A percentile compares a stretch with the other conserved stretches of the same genome.
phyloP scores from a whole-genome alignment of 805 yeast species.

The Debaryomyces maramus region DNA sequence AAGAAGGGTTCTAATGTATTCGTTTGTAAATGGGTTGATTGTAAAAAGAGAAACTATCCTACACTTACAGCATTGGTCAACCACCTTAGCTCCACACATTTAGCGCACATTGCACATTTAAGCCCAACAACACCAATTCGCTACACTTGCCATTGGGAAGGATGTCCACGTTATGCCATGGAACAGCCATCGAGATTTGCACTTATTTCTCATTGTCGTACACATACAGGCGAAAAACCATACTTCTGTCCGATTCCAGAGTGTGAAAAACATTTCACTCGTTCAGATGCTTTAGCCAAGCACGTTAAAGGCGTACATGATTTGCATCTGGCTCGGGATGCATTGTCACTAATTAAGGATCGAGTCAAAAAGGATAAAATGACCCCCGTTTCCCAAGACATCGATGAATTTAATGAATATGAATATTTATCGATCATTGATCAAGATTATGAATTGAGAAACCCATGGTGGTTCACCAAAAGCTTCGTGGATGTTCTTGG shows the following conservation, averaged over 20 bases:
- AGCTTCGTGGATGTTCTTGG: constrained; percentile 26
- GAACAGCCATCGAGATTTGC: constrained; percentile 57
- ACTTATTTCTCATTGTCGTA: constrained; percentile 59
- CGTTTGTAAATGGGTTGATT: constrained; percentile 35
- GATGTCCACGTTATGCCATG: constrained; percentile 53
- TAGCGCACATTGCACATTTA: constrained; percentile 21
- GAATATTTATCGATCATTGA: constrained; percentile 30
- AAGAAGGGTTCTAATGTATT: constrained; percentile 7
- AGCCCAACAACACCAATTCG: constrained; percentile 27
- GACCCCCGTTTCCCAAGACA: constrained; percentile 22
- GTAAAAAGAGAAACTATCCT: constrained; percentile 18
- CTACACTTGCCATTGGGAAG: constrained; percentile 62
- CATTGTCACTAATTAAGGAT: constrained; percentile 28
- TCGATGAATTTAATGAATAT: constrained; percentile 27
- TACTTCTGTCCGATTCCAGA: constrained; percentile 66
- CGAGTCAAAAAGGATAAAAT: constrained; percentile 30
- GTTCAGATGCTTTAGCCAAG: constrained; percentile 62
- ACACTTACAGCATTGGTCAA: constrained; percentile 28
- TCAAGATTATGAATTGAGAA: constrained; percentile 32
- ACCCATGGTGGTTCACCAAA: constrained; percentile 45
- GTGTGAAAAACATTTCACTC: constrained; percentile 58
- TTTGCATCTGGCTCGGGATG: constrained; percentile 40
- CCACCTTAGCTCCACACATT: constrained; percentile 33
- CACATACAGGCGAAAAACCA: constrained; percentile 69
- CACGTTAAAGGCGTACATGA: constrained; percentile 66